phyloP scores from a whole-genome alignment of 202 grass and related monocot genomes.

The Bolboschoenoplectus hybrid region DNA sequence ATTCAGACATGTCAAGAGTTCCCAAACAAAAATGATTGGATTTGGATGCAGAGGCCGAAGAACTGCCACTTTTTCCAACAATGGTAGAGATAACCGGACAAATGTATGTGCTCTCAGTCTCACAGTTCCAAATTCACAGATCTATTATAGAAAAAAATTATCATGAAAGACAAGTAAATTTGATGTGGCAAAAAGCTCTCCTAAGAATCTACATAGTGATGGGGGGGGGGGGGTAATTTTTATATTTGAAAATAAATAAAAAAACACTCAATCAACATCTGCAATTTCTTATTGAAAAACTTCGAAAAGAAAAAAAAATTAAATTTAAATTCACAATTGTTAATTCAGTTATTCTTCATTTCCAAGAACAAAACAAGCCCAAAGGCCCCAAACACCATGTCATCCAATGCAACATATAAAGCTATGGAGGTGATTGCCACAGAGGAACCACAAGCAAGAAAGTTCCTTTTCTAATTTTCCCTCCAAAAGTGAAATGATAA shows the following conservation, averaged over 20 bases:
- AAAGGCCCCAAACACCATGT: neutral
- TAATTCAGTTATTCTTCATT: neutral
- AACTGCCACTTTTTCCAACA: neutral
- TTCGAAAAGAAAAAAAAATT: neutral
- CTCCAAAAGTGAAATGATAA: constrained; percentile 1
- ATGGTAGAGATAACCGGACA: constrained; percentile 9
- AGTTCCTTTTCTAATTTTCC: neutral
- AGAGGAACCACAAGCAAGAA: neutral
- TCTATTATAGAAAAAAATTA: constrained; percentile 3
- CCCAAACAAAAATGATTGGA: constrained; percentile 11
- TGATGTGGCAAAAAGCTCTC: neutral
- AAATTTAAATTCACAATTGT: neutral
- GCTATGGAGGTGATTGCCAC: neutral
- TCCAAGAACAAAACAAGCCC: neutral
- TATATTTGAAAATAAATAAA: neutral
- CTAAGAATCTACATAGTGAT: neutral
- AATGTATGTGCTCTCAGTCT: neutral
- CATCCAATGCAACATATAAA: neutral
- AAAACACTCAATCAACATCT: neutral
- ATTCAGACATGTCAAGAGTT: neutral
- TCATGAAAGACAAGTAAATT: neutral
- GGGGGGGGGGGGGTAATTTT: neutral
- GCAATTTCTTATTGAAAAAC: neutral
- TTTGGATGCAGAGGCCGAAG: neutral
- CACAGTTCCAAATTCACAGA: neutral